phyloP scores from a whole-genome alignment of 1,284 basidiomycete species.

The Tylopilus sp. region DNA sequence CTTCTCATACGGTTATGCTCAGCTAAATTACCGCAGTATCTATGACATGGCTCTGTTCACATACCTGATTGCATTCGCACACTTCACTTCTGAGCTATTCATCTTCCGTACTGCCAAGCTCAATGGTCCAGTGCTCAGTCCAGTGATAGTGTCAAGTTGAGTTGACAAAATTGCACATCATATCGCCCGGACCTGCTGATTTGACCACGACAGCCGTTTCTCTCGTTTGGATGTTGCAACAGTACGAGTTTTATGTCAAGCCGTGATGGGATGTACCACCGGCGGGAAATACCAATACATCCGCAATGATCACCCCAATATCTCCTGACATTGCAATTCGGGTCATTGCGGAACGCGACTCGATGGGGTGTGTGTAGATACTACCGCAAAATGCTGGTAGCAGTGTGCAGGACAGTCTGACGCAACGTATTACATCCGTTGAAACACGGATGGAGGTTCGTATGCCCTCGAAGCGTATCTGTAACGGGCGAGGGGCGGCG shows the following conservation, averaged over 20 bases:
- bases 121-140: conserved; percentile 63
- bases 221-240: conserved; percentile 77
- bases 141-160: conserved; percentile 87
- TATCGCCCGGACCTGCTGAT: conserved; percentile 9
- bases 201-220: conserved; percentile 50
- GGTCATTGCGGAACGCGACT: conserved; percentile 10
- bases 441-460: conserved; percentile 15
- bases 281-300: background rate
- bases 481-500: background rate
- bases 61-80: conserved; percentile 86
- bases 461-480: background rate
- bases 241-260: conserved; percentile 68
- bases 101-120: conserved; percentile 79
- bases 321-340: conserved; percentile 1
- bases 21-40: conserved; percentile 48
- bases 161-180: conserved; percentile 11
- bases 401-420: background rate
- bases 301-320: background rate
- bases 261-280: conserved; percentile 24
- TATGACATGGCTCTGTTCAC: conserved; percentile 88
- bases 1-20: background rate
- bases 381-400: background rate
- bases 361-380: background rate
- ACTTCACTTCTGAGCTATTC: conserved; percentile 85
- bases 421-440: conserved; percentile 3